Base-by-base conservation (phyloP, 2,329 filamentous ascomycete genomes). In the Macrophomina tecta region DNA sequence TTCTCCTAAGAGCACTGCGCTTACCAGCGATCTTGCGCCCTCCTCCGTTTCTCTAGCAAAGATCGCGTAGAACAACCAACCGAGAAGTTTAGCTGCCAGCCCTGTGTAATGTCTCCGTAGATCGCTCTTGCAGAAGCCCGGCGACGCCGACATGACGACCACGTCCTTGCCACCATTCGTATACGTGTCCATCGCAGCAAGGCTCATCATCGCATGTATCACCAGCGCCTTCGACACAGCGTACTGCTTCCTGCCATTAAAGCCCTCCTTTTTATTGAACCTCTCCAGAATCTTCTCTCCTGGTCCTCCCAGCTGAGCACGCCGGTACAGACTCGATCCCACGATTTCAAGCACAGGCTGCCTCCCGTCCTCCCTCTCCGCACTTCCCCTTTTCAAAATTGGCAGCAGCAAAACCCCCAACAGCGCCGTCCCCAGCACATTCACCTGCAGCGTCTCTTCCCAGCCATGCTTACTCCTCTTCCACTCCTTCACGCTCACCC, bases 21-120 rank as follows among this genome's bases (percentile, higher is more conserved):
- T 78, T 32, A 81, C 79, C 23, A 83, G 70, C 1, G 76, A 81
- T 28, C 81, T 69, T 5, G 73, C 73, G 0, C 82, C 81, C 2
- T 78, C 76, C 65, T 82, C 80, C 0, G 79, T 80, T 1, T 73
- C 76, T 2, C 80, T 70, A 2, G 76, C 79, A 14, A 78, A 68
- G 3, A 76, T 28, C 2, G 72, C 67, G 3, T 70, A 69, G 23
- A 72, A n/a, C 5, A 77, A 40, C 0, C 12, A 61, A 0, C 71
- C 34, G 1, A 30, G 36, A 18, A 49, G 48, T 1, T 69, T 69
- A 0, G 30, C 79, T 68, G n/a, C 77, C 65, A 23, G 69, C 67
- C 55, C 78, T 11, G 63, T 49, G 30, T 56, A 62, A 12, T 70
- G 61, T 9, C 70, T 52, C 18, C 65, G 46, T 18, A 71, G 62